These are phyloP conservation scores for Wickerhamomyces chambardii DNA, from an alignment of 805 yeast genomes.

Conservation along the genomic window DNA sequence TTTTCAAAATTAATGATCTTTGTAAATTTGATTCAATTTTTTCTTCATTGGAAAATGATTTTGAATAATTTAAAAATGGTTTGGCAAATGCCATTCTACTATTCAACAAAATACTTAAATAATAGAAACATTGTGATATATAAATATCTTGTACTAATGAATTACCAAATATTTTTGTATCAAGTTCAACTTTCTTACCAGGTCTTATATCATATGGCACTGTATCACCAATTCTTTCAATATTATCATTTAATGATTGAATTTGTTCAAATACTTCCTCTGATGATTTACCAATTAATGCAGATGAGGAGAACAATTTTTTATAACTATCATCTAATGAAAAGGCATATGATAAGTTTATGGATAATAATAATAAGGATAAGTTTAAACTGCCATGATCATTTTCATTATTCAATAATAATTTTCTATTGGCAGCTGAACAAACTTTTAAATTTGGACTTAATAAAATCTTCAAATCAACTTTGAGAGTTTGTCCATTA, in stretches of 20 bases:
- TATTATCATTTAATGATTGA: constrained; percentile 1
- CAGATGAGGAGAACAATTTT: constrained; percentile 4
- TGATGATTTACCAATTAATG: constrained; percentile 2
- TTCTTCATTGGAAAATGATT: neutral
- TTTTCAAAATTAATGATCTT: constrained; percentile 8
- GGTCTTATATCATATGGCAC: constrained; percentile 7
- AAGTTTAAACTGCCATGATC: neutral
- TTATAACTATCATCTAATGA: constrained; percentile 1
- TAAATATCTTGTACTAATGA: constrained; percentile 3
- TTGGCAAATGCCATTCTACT: constrained; percentile 4
- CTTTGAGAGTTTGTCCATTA: neutral
- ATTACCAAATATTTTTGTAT: neutral
- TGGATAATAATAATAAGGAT: neutral
- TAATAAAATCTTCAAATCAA: neutral
- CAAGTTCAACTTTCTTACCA: neutral
- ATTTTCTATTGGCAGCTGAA: neutral
- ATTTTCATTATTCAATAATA: too few species aligned
- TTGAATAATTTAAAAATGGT: constrained; percentile 1
- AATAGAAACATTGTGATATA: too few species aligned
- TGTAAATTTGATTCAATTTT: constrained; percentile 7
- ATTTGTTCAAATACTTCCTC: constrained; percentile 2
- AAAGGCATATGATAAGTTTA: neutral
- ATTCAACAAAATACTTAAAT: constrained; percentile 3
- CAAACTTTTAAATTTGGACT: neutral
- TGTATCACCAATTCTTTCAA: neutral